Evolutionary conservation across 352 stramenopile genomes (phyloP), one percentile per base, ranked within the genome.

Genomic region (Pythium biforme): DNA sequence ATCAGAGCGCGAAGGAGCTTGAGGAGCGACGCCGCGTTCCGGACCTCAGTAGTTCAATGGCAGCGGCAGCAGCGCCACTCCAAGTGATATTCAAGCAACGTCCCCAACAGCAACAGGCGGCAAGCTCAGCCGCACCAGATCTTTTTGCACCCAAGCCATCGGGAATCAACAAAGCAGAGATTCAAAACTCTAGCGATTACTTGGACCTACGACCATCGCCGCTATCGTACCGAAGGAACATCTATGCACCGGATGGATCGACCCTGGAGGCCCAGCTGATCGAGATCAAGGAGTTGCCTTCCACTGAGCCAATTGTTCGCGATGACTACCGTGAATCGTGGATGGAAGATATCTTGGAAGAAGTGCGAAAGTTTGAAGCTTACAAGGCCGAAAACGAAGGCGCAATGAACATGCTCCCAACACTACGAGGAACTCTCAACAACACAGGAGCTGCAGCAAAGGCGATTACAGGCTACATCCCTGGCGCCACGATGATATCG

Each of bases 21-120:
- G 65, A 88, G 55, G 78, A 83, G 22, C 67, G 83, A 25, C 78
- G 85, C 55, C 71, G 69, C 19, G 54, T 17, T 11, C 48, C 56
- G 23, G 68, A 75, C 31, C 53, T 70, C 22, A 58, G 45, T 12
- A 68, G 59, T 4, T 58, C 59, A 31, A 52, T 55, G 37, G 57
- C 75, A 45, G n/a, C 33, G 12, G 45, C 64, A 26, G 68, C 64
- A 33, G 60, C 81, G 41, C 86, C 84, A 31, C 68, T 92, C 29
- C 86, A 95, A 68, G 63, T 95, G 53, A 89, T 95, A 25, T 95
- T 92, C 64, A 93, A 93, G 62, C 86, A 93, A 49, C 81, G 86
- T 26, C 82, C 83, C 23, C 83, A 92, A 43, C 68, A 82, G 52
- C 54, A 62, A 17, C 34, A 59, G 7, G 25, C 54, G 55, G 7